Evolutionary conservation across 345 rosid genomes (phyloP).

Genomic region (Lagerstroemia speciosa): DNA sequence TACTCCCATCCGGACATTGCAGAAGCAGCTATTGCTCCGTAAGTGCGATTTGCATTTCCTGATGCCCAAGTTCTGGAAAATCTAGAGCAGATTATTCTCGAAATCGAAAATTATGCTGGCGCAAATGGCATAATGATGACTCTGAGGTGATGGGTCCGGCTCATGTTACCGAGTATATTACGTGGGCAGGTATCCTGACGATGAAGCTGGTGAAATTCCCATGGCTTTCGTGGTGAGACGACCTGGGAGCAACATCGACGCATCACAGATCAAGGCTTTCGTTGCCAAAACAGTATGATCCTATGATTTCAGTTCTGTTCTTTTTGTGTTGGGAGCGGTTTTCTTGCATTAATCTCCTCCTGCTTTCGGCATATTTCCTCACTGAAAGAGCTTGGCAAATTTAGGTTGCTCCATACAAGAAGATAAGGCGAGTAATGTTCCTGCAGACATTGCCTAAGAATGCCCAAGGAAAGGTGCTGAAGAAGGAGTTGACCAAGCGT

Average conservation of each 20-base stretch:
- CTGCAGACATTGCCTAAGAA: conserved; percentile 39
- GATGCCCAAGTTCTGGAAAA: neutral
- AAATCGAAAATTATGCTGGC: neutral
- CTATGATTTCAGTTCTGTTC: neutral
- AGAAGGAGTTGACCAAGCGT: conserved; percentile 32
- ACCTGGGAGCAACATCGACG: conserved; percentile 24
- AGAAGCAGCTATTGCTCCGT: conserved; percentile 57
- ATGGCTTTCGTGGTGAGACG: conserved; percentile 40
- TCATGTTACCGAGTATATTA: neutral
- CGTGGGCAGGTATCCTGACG: conserved; percentile 40
- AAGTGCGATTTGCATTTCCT: conserved; percentile 4
- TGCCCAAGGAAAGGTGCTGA: conserved; percentile 42
- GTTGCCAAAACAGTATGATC: conserved; percentile 28
- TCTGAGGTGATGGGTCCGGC: neutral
- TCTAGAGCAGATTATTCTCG: neutral
- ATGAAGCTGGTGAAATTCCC: conserved; percentile 48
- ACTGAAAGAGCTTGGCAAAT: neutral
- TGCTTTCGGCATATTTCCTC: neutral
- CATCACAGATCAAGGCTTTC: conserved; percentile 27
- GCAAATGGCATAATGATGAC: neutral
- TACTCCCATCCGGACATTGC: conserved; percentile 38
- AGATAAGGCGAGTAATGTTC: conserved; percentile 27
- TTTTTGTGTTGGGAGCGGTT: neutral
- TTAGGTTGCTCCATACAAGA: conserved; percentile 54
- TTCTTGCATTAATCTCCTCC: neutral